Base-by-base conservation (phyloP, 2,329 filamentous ascomycete genomes). In the Diaporthe longicolla region DNA sequence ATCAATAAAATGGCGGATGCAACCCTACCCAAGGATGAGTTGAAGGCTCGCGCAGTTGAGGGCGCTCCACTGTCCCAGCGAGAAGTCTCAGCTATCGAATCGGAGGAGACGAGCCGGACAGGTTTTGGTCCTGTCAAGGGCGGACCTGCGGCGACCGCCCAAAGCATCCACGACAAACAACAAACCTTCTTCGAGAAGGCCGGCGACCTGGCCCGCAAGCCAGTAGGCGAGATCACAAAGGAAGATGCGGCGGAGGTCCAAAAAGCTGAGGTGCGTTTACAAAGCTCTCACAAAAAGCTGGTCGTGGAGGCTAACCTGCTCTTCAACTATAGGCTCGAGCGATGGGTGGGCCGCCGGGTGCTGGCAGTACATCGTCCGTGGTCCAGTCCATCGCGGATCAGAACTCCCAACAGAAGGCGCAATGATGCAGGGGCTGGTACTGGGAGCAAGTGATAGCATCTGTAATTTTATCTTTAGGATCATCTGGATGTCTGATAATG, bases 151-250 rank as follows among this genome's bases (percentile, higher is more conserved):
- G 80, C 81, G 6, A 80, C 77, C 6, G 81, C 81, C 0, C 82
- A 83, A 75, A 81, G 80, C 74, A 72, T 81, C 72, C 79, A 82
- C 72, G 80, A 81, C 75, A 80, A 77, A 65, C 81, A 82, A 74
- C 78, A 81, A 71, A 82, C 82, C 74, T 82, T 82, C 72, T 57
- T 80, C 24, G 77, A 75, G 15, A 79, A 77, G 55, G 79, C 81
- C 1, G 78, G 79, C 35, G 79, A 81, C 10, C 73, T 82, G 6
- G 78, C 78, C 4, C 74, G 79, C 11, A 83, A 82, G 74, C 77
- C 78, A 1, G 72, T 74, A 10, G 75, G 73, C 7, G 69, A 81
- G 40, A 77, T 83, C 52, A 81, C 81, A 1, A 80, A 78, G 74
- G 77, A 82, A 55, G 54, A 70, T 13, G 68, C 54, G 4, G 54